Evolutionary conservation across 1,284 basidiomycete species (phyloP).

Genomic region (Leccinum huronense): DNA sequence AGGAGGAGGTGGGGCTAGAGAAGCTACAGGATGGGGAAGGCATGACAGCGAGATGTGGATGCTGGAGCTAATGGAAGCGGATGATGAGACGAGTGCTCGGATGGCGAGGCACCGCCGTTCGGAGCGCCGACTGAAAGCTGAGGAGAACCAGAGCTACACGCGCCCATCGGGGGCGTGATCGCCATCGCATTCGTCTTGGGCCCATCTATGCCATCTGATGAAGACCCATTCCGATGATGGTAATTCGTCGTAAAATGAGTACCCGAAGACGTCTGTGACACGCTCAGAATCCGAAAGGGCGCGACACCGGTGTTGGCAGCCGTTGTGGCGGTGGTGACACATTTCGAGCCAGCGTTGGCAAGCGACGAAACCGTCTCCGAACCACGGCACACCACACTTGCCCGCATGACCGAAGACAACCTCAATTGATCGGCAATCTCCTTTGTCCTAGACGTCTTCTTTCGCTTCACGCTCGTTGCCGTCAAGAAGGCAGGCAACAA

Average conservation of each 20-base stretch:
- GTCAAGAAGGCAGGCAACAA: slow-evolving; percentile 28
- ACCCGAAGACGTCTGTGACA: slow-evolving; percentile 4
- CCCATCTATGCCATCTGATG: slow-evolving; percentile 3
- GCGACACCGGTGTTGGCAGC: slow-evolving; percentile 1
- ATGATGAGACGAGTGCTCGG: slow-evolving; percentile 5
- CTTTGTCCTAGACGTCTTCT: slow-evolving; percentile 31
- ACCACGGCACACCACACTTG: slow-evolving; percentile 5
- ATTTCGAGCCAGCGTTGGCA: not conserved
- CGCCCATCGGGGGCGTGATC: slow-evolving; percentile 8
- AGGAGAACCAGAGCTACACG: too few relatives aligned
- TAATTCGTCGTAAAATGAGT: too few relatives aligned
- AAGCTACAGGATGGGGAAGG: slow-evolving; percentile 8
- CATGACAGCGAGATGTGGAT: not conserved
- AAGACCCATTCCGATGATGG: too few relatives aligned
- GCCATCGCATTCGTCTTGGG: slow-evolving; percentile 12
- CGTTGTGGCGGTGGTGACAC: not conserved
- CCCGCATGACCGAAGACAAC: slow-evolving; percentile 27
- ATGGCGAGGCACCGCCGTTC: slow-evolving; percentile 10
- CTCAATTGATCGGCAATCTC: slow-evolving; percentile 32
- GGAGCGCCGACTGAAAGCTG: not conserved
- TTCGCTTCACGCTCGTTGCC: slow-evolving; percentile 24
- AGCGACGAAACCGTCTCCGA: slow-evolving; percentile 1
- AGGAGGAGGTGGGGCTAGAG: slow-evolving; percentile 3
- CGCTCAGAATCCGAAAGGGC: slow-evolving; percentile 28
- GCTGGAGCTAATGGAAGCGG: slow-evolving; percentile 18